Evolutionary conservation across 768 basidiomycete species (phyloP).

Genomic region (Lentinula raphanica): DNA sequence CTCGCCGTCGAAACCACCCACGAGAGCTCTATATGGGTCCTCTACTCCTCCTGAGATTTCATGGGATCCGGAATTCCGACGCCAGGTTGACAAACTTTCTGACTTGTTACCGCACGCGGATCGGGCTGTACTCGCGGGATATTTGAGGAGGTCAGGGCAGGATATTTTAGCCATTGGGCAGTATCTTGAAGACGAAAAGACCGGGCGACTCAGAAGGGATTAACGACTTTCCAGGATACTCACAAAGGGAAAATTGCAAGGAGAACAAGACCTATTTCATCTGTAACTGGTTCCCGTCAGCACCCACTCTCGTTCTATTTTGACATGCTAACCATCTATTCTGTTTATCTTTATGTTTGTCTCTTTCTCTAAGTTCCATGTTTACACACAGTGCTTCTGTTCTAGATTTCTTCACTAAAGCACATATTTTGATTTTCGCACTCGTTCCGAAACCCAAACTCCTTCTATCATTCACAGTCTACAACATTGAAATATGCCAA

Average conservation of each 20-base stretch:
- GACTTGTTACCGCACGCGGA: constrained; percentile 73
- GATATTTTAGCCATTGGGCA: constrained; percentile 84
- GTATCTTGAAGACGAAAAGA: constrained; percentile 81
- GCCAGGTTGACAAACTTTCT: constrained; percentile 66
- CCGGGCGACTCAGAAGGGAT: constrained; percentile 46
- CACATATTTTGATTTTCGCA: neutral
- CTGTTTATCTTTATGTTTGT: neutral
- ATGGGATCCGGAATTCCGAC: constrained; percentile 47
- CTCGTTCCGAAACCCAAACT: neutral
- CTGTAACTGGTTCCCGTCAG: too few relatives aligned
- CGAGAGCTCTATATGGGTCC: neutral
- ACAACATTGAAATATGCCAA: neutral
- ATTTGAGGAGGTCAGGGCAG: constrained; percentile 68
- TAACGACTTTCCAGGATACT: too few relatives aligned
- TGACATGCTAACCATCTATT: neutral
- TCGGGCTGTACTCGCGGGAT: constrained; percentile 58
- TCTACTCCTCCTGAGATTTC: neutral
- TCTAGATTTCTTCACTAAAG: neutral
- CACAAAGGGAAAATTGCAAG: too few relatives aligned
- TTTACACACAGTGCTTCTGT: neutral
- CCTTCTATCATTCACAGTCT: neutral
- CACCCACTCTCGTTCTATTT: too few relatives aligned
- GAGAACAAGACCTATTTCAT: too few relatives aligned
- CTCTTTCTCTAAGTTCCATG: neutral
- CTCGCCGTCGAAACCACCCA: neutral